Base-by-base conservation (phyloP, 495 filamentous ascomycete species). In the Penicillium turbatum region DNA sequence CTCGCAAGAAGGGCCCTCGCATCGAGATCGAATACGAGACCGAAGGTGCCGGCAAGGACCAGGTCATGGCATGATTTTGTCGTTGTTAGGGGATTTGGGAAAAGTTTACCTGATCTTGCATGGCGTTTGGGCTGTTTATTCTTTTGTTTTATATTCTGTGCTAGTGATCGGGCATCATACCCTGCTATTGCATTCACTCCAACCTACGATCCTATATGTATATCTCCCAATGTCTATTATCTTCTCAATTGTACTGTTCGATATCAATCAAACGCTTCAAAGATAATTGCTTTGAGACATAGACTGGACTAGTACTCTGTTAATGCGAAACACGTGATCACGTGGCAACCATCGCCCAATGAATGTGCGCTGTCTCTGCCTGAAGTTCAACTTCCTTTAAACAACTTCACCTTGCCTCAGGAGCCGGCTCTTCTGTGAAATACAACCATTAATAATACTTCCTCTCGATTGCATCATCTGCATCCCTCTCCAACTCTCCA, bases 11-110 rank as follows among this genome's bases (percentile, higher is more conserved):
- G 74, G 76, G 75, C 29, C 75, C 81, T 37, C 76, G 76, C 46
- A 73, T 83, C 58, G 86, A 88, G 72, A 83, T 88, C 54, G 87
- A 90, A 70, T 85, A 86, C 54, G 86, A 89, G 61, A 79, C 77
- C 10, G 86, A 88, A 66, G 76, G 64, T 30, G 68, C 73, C 54
- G 71, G 69, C 38, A 76, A 73, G 61, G 76, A 81, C 48, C 69
- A 66, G 51, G 34, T 78, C 38, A 57, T 79, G 64, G 77, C 73
- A 40, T 78, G 63, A 60, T 35, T 44, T 37, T 43, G 35, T 56
- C 27, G 15, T n/a, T 27, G 35, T 54, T 42, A 37, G 16, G 9
- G 35, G 39, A 43, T 59, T 48, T 62, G 51, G 61, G 48, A 42
- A 71, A 71, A 68, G 63, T 68, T 61, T 60, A 57, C 54, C 39